Percentiles rank a stretch among this genome's conserved stretches.
Evolutionary conservation across 176 grass and related monocot genomes (phyloP).

Genomic region (Oryza meyeriana): DNA sequence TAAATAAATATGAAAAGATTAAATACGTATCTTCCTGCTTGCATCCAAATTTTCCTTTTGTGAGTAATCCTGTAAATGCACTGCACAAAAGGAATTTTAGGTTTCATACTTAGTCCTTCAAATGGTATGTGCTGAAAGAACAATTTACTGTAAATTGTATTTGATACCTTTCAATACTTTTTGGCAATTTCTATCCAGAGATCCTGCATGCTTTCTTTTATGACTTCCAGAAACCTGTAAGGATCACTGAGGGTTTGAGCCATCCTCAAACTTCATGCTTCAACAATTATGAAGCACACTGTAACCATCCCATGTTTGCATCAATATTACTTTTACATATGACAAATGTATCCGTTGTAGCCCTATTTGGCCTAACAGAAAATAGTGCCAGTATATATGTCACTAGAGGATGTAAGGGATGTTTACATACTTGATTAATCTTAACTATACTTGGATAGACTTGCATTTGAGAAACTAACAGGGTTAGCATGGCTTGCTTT

Average conservation of each 20-base stretch:
- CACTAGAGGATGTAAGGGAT: background rate
- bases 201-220: slow-evolving; percentile 35
- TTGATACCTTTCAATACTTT: slow-evolving; percentile 27
- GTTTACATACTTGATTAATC: background rate
- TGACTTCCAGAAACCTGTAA: slow-evolving; percentile 41
- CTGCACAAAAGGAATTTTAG: slow-evolving; percentile 34
- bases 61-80: slow-evolving; percentile 26
- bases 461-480: slow-evolving; percentile 34
- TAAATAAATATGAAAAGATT: slow-evolving; percentile 19
- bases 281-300: background rate
- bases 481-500: slow-evolving; percentile 17
- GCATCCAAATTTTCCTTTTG: slow-evolving; percentile 37
- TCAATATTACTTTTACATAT: background rate
- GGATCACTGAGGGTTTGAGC: slow-evolving; percentile 1
- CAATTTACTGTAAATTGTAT: slow-evolving; percentile 18
- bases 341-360: background rate
- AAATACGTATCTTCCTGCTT: slow-evolving; percentile 54
- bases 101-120: background rate
- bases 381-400: background rate
- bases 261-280: slow-evolving; percentile 8
- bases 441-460: slow-evolving; percentile 29
- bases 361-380: background rate
- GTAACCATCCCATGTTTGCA: background rate
- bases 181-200: slow-evolving; percentile 35
- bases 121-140: background rate